Base-by-base conservation (phyloP, 345 rosid genomes). In the Linum trigynum region DNA sequence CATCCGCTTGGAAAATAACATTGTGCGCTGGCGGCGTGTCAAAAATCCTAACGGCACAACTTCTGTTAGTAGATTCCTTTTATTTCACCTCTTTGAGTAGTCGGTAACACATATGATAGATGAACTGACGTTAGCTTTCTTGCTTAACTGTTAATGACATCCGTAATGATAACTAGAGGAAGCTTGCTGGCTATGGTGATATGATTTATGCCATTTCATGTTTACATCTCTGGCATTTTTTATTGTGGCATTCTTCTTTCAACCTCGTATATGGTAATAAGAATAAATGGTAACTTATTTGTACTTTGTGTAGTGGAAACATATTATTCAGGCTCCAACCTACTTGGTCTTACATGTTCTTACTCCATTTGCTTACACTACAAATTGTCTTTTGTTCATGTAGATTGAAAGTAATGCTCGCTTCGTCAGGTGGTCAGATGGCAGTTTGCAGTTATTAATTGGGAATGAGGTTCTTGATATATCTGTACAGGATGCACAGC, bases 371-470 rank as follows among this genome's bases (percentile, higher is more conserved):
- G 6, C 14, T 5, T 17, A 15, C 3, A 23, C 12, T 23, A 23
- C 32, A 5, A 57, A 17, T 57, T 57, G 17, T 57, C 59, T 61
- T 82, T 60, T 71, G 70, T 43, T 64, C 72, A 38, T 79, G 79
- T 74, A 94, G 99, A 67, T 73, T 69, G 95, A 94, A 79, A 94
- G 99, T 79, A 94, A 94, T 83, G 96, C 99, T 65, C 95, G 97
- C 56, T 94, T 88, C 79, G 99, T 94, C 73, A 84, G 88, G 85
- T 94, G 99, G 99, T 94, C 99, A 69, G 97, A 94, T 85, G 99
- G 95, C 66, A 94, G 97, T 71, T 76, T 94, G 43, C 99, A 94
- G 88, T 77, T 94, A 69, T 66, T 88, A 77, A 83, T 94, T 73
- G 99, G 99, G 66, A 94, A 88, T 72, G 99, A 94, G 85, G 97